phyloP scores from a whole-genome alignment of 2,329 filamentous ascomycete genomes.

The Claviceps pazoutovae region DNA sequence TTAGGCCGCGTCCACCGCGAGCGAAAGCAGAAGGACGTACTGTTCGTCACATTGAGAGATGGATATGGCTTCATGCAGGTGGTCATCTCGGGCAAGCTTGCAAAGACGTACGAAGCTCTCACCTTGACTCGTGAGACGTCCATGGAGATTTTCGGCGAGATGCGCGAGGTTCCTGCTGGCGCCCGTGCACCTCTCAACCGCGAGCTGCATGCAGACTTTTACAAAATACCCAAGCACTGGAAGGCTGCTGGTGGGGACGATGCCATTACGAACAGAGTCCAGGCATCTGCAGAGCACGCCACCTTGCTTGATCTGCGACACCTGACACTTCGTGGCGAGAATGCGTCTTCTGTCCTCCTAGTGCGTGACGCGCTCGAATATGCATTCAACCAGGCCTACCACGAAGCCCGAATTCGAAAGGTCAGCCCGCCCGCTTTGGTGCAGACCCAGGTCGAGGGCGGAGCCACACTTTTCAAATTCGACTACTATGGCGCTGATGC shows the following conservation, averaged over 20 bases:
- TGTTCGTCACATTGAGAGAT: slow-evolving; percentile 76
- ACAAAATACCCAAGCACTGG: slow-evolving; percentile 50
- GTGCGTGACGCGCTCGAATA: slow-evolving; percentile 69
- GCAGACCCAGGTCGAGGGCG: slow-evolving; percentile 89
- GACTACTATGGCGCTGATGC: slow-evolving; percentile 81
- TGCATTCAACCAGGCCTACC: slow-evolving; percentile 68
- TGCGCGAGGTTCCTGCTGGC: slow-evolving; percentile 66
- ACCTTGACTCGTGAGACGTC: slow-evolving; percentile 80
- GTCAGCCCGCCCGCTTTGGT: slow-evolving; percentile 83
- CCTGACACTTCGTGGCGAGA: slow-evolving; percentile 72
- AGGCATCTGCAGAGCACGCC: slow-evolving; percentile 40
- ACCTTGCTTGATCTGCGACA: slow-evolving; percentile 68
- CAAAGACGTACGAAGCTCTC: slow-evolving; percentile 83
- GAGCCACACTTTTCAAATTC: slow-evolving; percentile 79
- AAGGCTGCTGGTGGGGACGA: slow-evolving; percentile 76
- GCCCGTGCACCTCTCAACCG: slow-evolving; percentile 70
- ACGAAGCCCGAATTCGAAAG: slow-evolving; percentile 64
- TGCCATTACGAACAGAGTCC: slow-evolving; percentile 70
- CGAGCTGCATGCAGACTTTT: slow-evolving; percentile 85
- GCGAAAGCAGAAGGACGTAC: slow-evolving; percentile 67
- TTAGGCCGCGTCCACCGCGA: slow-evolving; percentile 71
- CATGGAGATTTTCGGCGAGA: slow-evolving; percentile 69
- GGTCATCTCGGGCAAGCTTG: slow-evolving; percentile 55
- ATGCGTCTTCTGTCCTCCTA: slow-evolving; percentile 72
- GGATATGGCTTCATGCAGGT: slow-evolving; percentile 41